Evolutionary conservation across 305 asterid species (phyloP), one percentile per base, ranked within the genome.

Genomic region (Fraxinus ornus): DNA sequence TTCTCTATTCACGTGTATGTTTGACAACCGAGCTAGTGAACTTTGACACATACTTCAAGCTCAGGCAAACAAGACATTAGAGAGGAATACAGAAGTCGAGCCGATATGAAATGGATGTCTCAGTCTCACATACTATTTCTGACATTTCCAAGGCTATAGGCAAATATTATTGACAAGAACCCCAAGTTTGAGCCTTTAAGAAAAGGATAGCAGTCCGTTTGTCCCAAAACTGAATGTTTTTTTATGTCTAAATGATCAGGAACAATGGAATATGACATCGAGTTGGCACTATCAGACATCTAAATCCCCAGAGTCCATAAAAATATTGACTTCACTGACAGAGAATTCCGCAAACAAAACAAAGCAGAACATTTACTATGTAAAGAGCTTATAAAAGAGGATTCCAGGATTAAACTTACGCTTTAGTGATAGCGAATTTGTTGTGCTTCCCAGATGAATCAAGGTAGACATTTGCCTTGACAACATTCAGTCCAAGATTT

Each of bases 381-480:
- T 9, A 66, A 78, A 77, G 74, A 15, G 60, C 66, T 21, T 60
- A 68, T 78, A 78, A 60, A 60, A 80, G 13, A 74, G 33, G 28
- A 26, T 71, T 33, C 60, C 24, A 35, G 76, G 62, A 77, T 79
- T 62, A 37, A 83, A 86, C 98, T 90, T 91, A 96, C 99, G 92
- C 86, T 82, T 88, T 89, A 77, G 99, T 96, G 87, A 96, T 96
- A 82, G 94, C 89, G 84, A 96, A 96, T 87, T 84, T 96, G 91
- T 88, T 96, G 91, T 94, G 99, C 83, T 93, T 96, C 84, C 99
- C 99, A 28, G 98, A 94, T 83, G 97, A 91, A 90, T 96, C 99
- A 36, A 96, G 95, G 86, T 87, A 91, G 60, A 94, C 98, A 73
- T 93, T 92, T 73, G 99, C 99, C 90, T 96, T 96, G 84, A 90